Evolutionary conservation across 305 asterid species (phyloP), one percentile per base, ranked within the genome.

Genomic region (Fraxinus sp.): DNA sequence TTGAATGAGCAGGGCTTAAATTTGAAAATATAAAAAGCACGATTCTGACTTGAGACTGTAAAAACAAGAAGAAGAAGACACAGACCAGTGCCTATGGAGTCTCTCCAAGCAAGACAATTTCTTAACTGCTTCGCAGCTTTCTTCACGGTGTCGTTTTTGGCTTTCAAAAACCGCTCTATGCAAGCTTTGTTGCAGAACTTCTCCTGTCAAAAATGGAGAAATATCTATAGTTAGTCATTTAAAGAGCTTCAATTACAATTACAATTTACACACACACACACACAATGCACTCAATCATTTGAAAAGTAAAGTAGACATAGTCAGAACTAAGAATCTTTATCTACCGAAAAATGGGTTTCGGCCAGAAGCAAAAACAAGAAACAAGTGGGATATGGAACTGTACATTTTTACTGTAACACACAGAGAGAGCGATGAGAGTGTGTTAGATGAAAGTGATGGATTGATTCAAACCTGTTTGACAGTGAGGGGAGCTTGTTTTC

Each of bases 91-190:
- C 93, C 96, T 1, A 94, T 83, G 82, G 93, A 88, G 79, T 94
- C 97, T 90, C 99, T 91, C 99, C 99, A 96, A 39, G 91, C 75
- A 80, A 96, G 97, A 84, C 93, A 96, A 77, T 33, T 88, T 43
- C 95, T 87, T 1, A 96, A 88, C 16, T 91, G 97, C 87, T 96
- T 96, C 16, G 93, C 91, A 80, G 98, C 89, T 90, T 92, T 96
- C 91, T 96, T 96, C 81, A 91, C 97, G 83, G 37, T 91, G 33
- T 94, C 96, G 5, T 97, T 96, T 88, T 90, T 96, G 11, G 89
- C 88, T 86, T 90, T 93, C 87, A 96, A 79, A 82, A 96, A 94
- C 66, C 99, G 87, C 91, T 90, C 95, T 24, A 96, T 93, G 84
- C 99, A 94, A 43, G 79, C 92, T 81, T 57, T 83, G 80, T 83